phyloP scores from a whole-genome alignment of 2,329 filamentous ascomycete species.

The Xylaria sp. region DNA sequence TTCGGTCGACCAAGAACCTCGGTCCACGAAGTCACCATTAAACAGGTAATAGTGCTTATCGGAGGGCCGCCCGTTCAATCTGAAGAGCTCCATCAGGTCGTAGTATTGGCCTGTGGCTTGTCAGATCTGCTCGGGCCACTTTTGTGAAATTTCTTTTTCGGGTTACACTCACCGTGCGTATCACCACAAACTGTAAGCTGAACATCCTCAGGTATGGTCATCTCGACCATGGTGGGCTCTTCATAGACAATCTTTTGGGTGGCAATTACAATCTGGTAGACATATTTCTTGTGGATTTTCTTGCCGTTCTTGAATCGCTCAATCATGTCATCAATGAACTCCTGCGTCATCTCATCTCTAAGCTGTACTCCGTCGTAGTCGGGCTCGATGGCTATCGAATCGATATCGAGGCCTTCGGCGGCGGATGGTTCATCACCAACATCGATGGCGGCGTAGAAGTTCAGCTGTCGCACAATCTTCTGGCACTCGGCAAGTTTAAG shows the following conservation, averaged over 20 bases:
- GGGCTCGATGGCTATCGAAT: slow-evolving; percentile 82
- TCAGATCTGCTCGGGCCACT: slow-evolving; percentile 35
- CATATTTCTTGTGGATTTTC: slow-evolving; percentile 95
- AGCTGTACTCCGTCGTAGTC: slow-evolving; percentile 86
- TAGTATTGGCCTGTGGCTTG: slow-evolving; percentile 85
- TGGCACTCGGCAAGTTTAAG: slow-evolving; percentile 92
- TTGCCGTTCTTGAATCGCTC: slow-evolving; percentile 96
- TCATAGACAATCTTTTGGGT: slow-evolving; percentile 90
- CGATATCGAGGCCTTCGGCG: slow-evolving; percentile 87
- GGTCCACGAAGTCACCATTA: slow-evolving; percentile 98
- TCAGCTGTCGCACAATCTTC: slow-evolving; percentile 89
- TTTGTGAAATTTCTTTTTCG: neutral
- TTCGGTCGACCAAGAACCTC: slow-evolving; percentile 98
- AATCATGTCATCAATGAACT: slow-evolving; percentile 98
- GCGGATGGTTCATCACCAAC: slow-evolving; percentile 91
- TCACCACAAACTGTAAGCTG: slow-evolving; percentile 95
- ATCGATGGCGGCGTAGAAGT: slow-evolving; percentile 96
- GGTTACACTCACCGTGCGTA: slow-evolving; percentile 77
- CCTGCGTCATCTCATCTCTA: slow-evolving; percentile 87
- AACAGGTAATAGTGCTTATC: slow-evolving; percentile 95
- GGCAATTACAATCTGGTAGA: slow-evolving; percentile 93
- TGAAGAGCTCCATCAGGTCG: slow-evolving; percentile 95
- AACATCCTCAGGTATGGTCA: slow-evolving; percentile 79
- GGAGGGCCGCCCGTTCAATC: slow-evolving; percentile 83
- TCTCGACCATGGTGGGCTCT: slow-evolving; percentile 97